phyloP scores from a whole-genome alignment of 345 rosid genomes.

The Cardamine resedifolia region DNA sequence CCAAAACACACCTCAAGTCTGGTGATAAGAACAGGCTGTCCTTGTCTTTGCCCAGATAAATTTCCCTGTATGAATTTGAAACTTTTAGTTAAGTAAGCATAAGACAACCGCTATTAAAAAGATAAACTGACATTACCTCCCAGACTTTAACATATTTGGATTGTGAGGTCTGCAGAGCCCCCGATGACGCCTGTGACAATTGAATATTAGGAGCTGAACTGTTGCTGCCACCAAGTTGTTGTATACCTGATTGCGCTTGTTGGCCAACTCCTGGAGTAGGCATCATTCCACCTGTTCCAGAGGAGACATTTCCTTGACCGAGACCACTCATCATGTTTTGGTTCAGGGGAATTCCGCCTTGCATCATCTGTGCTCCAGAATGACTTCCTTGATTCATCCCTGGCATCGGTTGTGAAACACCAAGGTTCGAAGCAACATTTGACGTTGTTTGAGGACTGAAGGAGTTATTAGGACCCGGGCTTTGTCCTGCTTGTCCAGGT shows the following conservation, averaged over 20 bases:
- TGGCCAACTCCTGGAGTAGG: slow-evolving; percentile 90
- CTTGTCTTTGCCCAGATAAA: slow-evolving; percentile 92
- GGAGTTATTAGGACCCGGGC: slow-evolving; percentile 48
- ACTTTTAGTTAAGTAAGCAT: background rate
- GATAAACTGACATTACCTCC: slow-evolving; percentile 69
- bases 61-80: slow-evolving; percentile 63
- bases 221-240: slow-evolving; percentile 58
- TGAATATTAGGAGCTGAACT: slow-evolving; percentile 67
- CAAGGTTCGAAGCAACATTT: slow-evolving; percentile 64
- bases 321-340: slow-evolving; percentile 73
- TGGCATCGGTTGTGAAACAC: slow-evolving; percentile 73
- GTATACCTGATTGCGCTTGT: slow-evolving; percentile 69
- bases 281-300: slow-evolving; percentile 79
- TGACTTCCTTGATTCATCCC: slow-evolving; percentile 85
- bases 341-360: slow-evolving; percentile 71
- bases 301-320: slow-evolving; percentile 64
- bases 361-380: slow-evolving; percentile 78
- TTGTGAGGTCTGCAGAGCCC: slow-evolving; percentile 66
- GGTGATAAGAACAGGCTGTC: slow-evolving; percentile 97
- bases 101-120: slow-evolving; percentile 10
- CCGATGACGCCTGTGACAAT: slow-evolving; percentile 70
- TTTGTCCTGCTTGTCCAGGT: slow-evolving; percentile 62
- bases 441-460: slow-evolving; percentile 52
- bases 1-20: slow-evolving; percentile 71
- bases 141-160: slow-evolving; percentile 91